Evolutionary conservation across 2,329 filamentous ascomycete genomes (phyloP), one percentile per base, ranked within the genome.

Genomic region (Hyphodiscus sp.): DNA sequence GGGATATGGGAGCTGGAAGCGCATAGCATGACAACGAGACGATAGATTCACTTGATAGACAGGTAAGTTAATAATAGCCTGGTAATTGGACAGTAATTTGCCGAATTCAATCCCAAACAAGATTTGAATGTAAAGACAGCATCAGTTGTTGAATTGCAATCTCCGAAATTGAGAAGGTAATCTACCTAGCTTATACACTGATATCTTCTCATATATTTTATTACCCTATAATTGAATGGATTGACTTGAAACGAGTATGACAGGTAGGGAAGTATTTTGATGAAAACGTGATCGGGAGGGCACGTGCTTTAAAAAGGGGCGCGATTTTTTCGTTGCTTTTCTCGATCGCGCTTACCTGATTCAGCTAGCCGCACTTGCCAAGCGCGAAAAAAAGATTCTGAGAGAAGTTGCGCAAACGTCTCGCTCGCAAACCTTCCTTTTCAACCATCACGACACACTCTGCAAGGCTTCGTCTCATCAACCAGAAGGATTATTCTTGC

Each of bases 1-100:
- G 86, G 86, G 79, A 86, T 52, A 88, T 89, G 83, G 81, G 79
- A 1, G 61, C 33, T 43, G 50, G 48, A 44, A n/a, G 10, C 26
- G 51, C 49, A 45, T 45, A 38, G 11, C 51, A 46, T 18, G 33
- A 48, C 33, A 38, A 5, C 16, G 11, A 38, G 11, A 15, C 16
- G 11, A 38, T 38, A n/a, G 13, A 38, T 38, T 38, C 16, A 38
- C 33, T 2, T 2, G 4, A 15, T n/a, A 38, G 13, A 38, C 5
- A 38, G n/a, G n/a, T n/a, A n/a, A n/a, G n/a, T n/a, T n/a, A 15
- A 13, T 13, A 38, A 38, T 4, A 38, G 13, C 16, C 13, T 5
- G 16, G 23, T 8, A 8, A 26, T 26, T n/a, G 23, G 23, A 3
- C 23, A 26, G 8, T 26, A 4, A 3, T 26, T 8, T 26, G 23